These are phyloP conservation scores for Apiotrichum brassicae DNA, from an alignment of 1,284 basidiomycete genomes.

Conservation along the genomic window DNA sequence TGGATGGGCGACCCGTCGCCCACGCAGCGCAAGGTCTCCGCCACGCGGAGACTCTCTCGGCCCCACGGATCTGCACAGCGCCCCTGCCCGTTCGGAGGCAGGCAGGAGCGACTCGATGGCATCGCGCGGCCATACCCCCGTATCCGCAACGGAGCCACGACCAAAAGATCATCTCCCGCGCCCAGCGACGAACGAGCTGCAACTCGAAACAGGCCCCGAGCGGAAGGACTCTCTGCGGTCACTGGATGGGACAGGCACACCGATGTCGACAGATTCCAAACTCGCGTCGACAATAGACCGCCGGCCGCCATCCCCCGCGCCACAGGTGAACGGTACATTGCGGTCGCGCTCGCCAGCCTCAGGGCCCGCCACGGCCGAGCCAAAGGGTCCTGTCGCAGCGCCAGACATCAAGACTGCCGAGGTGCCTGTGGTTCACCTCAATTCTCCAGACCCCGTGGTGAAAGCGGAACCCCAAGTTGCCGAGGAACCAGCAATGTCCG, in stretches of 20 bases:
- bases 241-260: neutral
- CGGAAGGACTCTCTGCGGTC: neutral
- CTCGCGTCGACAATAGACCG: neutral
- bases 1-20: slow-evolving; percentile 6
- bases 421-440: neutral
- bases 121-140: slow-evolving; percentile 1
- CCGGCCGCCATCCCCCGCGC: neutral
- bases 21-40: slow-evolving; percentile 4
- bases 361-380: too few relatives aligned
- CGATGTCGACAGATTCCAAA: neutral
- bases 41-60: slow-evolving; percentile 2
- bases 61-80: neutral
- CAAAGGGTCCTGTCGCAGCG: too few relatives aligned
- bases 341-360: too few relatives aligned
- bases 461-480: too few relatives aligned
- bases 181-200: slow-evolving; percentile 1
- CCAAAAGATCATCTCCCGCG: neutral
- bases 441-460: too few relatives aligned
- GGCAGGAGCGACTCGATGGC: neutral
- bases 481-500: too few relatives aligned
- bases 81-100: slow-evolving; percentile 1
- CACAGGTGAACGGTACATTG: too few relatives aligned
- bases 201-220: neutral
- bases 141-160: neutral
- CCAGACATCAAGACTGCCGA: neutral